A percentile compares a stretch with the other conserved stretches of the same genome.
phyloP scores from a whole-genome alignment of 768 basidiomycete species.

The Tylopilus sp. region DNA sequence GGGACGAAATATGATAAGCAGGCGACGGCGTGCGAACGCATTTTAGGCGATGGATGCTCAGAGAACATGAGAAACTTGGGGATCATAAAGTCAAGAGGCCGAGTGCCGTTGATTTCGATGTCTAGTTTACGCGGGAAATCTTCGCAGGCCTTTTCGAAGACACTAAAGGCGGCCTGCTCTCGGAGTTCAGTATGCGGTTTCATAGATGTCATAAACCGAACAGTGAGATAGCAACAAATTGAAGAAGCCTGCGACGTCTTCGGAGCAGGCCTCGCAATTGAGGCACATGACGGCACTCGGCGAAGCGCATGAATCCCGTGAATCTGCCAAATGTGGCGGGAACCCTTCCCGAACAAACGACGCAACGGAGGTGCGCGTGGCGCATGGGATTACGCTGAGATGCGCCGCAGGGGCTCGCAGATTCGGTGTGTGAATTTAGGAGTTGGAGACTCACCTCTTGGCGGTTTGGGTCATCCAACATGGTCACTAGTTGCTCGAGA shows the following conservation, averaged over 20 bases:
- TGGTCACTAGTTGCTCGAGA: constrained; percentile 75
- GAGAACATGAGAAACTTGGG: constrained; percentile 90
- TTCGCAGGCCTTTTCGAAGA: constrained; percentile 93
- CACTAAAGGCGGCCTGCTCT: constrained; percentile 82
- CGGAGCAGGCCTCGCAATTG: background rate
- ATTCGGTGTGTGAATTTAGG: no score
- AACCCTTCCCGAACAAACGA: constrained; percentile 7
- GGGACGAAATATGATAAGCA: constrained; percentile 93
- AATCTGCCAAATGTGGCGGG: constrained; percentile 3
- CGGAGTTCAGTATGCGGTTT: constrained; percentile 15
- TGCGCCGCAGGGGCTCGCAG: background rate
- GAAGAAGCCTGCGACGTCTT: background rate
- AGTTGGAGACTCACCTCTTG: constrained; percentile 74
- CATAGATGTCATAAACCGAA: background rate
- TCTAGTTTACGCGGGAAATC: constrained; percentile 96
- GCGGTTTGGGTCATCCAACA: constrained; percentile 74
- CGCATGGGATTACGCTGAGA: background rate
- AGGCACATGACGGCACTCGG: constrained; percentile 6
- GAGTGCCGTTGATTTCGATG: constrained; percentile 87
- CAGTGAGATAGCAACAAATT: background rate
- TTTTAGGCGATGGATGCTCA: constrained; percentile 81
- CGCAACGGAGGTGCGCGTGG: background rate
- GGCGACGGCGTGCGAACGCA: constrained; percentile 91
- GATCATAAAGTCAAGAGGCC: constrained; percentile 94
- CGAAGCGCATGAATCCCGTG: background rate